phyloP scores from a whole-genome alignment of 2,329 filamentous ascomycete species.

The Anthostomella pinea region DNA sequence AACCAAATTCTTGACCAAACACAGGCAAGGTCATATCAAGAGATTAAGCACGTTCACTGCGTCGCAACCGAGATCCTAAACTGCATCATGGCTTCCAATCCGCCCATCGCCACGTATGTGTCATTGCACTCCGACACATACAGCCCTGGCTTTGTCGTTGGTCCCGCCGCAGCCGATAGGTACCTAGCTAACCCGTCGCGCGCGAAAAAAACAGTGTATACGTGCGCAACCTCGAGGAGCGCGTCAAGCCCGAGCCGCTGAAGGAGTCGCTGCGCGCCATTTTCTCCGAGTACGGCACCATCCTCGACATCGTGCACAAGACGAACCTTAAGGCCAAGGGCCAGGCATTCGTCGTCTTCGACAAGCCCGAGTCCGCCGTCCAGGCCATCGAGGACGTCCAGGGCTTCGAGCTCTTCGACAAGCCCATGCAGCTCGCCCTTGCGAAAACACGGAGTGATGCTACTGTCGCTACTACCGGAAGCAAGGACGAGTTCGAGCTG shows the following conservation, averaged over 20 bases:
- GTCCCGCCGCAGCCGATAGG: constrained; percentile 10
- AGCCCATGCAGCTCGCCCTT: constrained; percentile 81
- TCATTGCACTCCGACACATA: constrained; percentile 70
- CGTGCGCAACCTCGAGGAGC: constrained; percentile 86
- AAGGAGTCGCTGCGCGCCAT: constrained; percentile 71
- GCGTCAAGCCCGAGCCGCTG: constrained; percentile 76
- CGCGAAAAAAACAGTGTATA: constrained; percentile 50
- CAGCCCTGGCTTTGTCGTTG: constrained; percentile 16
- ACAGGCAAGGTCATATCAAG: too few relatives aligned
- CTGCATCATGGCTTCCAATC: constrained; percentile 34
- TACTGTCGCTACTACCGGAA: constrained; percentile 72
- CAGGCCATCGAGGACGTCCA: constrained; percentile 85
- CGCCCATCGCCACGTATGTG: constrained; percentile 66
- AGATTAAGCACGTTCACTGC: not conserved
- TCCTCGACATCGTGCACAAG: constrained; percentile 84
- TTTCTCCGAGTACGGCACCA: constrained; percentile 84
- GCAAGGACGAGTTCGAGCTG: constrained; percentile 75
- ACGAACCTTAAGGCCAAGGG: constrained; percentile 89
- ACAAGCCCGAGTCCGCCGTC: constrained; percentile 72
- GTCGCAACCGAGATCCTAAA: not conserved
- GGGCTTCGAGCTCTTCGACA: constrained; percentile 89
- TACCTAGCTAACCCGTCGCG: constrained; percentile 19
- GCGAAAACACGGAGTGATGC: constrained; percentile 85
- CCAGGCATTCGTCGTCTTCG: constrained; percentile 93
- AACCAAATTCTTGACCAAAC: too few relatives aligned